Base-by-base conservation (phyloP, 345 rosid genomes). In the Citrus australasica region DNA sequence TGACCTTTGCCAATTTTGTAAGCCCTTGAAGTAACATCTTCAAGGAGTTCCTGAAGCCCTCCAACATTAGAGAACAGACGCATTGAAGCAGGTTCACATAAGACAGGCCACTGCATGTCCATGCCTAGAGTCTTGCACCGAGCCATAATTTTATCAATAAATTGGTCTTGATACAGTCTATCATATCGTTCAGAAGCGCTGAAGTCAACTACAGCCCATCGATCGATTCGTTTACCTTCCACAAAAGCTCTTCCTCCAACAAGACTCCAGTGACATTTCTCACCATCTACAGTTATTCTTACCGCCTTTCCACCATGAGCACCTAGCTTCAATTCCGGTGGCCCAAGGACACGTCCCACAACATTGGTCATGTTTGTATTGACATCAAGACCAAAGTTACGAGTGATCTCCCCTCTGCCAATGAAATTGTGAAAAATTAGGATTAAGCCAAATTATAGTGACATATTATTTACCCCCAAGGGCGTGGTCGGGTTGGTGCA, bases 171-270 rank as follows among this genome's bases (percentile, higher is more conserved):
- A 75, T 85, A 81, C 64, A 79, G 69, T 76, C 59, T 81, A n/a
- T 2, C 11, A 17, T 0, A 1, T 69, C 79, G 83, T 6, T 91
- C 89, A n/a, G 4, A 62, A 4, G 80, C 74, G 7, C 85, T 95
- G 77, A 95, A 95, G 77, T 95, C 92, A 55, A 95, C 72, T 32
- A 95, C 79, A 79, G 87, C 98, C 98, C 98, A 95, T 13, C 90
- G 71, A 11, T 89, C 81, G 61, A 93, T 75, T 58, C 83, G 42
- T 79, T 85, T 89, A 46, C 98, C 97, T 65, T 85, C 88, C 28
- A 90, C 90, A 42, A 93, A 85, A 37, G 91, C 87, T 33, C 67
- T 90, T 19, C 77, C 81, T 19, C 77, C 81, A 63, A 90, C 81
- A 71, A 95, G 86, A 83, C 92, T 95, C 99, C 99, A 95, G 1